These are phyloP conservation scores for Aureobasidium musti DNA, from an alignment of 2,329 filamentous ascomycete genomes.

Conservation along the genomic window DNA sequence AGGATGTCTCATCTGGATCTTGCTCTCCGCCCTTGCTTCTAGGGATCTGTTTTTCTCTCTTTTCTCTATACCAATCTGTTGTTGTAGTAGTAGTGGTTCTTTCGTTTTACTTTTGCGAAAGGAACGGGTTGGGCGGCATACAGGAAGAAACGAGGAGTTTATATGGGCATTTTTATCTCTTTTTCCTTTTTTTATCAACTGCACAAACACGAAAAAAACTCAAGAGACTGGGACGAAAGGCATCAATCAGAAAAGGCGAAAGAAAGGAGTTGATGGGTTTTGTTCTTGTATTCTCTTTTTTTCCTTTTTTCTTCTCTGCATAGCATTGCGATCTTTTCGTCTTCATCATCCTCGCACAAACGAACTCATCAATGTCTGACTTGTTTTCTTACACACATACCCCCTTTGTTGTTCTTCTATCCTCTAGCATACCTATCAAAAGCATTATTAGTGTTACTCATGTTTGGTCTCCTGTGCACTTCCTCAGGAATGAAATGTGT, in stretches of 20 bases:
- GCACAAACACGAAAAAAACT: constrained; percentile 16
- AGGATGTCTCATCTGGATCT: constrained; percentile 18
- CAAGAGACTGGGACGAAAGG: neutral
- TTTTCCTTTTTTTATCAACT: neutral
- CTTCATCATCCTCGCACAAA: neutral
- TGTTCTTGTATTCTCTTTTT: neutral
- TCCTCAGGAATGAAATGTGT: neutral
- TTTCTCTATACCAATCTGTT: constrained; percentile 25
- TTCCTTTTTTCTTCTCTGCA: constrained; percentile 2
- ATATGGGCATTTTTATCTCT: constrained; percentile 16
- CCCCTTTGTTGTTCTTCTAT: neutral
- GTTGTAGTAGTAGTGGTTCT: constrained; percentile 16
- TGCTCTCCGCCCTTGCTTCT: neutral
- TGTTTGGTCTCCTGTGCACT: neutral
- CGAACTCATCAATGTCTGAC: neutral
- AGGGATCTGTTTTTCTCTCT: constrained; percentile 14
- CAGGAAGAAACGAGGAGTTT: constrained; percentile 1
- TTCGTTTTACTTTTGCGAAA: constrained; percentile 24
- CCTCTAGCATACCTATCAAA: constrained; percentile 13
- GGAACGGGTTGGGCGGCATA: neutral
- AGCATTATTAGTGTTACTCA: neutral
- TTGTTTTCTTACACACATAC: neutral
- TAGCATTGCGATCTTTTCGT: constrained; percentile 19
- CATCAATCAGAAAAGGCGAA: neutral
- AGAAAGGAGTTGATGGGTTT: neutral